phyloP scores from a whole-genome alignment of 768 basidiomycete genomes.

The Bullera alba region DNA sequence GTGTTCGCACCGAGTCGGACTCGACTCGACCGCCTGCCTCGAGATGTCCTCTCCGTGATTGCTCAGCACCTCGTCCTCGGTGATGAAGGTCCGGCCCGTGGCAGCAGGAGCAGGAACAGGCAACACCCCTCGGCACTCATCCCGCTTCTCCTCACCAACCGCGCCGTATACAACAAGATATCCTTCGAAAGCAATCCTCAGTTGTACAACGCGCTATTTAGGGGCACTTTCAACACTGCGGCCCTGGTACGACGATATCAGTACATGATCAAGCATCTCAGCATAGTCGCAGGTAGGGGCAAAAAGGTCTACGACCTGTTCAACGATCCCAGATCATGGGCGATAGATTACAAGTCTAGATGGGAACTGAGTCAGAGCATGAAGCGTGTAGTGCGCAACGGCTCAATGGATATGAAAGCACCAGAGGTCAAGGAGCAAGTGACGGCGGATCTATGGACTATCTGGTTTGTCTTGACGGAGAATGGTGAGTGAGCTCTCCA shows the following conservation, averaged over 20 bases:
- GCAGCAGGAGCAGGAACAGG: too few relatives aligned
- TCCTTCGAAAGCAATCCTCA: slow-evolving; percentile 32
- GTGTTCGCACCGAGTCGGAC: not conserved
- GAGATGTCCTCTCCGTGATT: slow-evolving; percentile 16
- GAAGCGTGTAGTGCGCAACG: slow-evolving; percentile 13
- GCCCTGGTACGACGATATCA: slow-evolving; percentile 36
- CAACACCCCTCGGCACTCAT: slow-evolving; percentile 20
- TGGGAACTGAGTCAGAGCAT: slow-evolving; percentile 27
- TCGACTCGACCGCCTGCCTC: slow-evolving; percentile 17
- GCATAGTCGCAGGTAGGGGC: slow-evolving; percentile 6
- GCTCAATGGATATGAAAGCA: slow-evolving; percentile 11
- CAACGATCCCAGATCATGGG: slow-evolving; percentile 29
- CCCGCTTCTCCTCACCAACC: slow-evolving; percentile 24
- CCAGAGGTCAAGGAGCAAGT: slow-evolving; percentile 15
- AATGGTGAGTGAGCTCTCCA: slow-evolving; percentile 29
- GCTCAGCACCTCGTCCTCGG: slow-evolving; percentile 24
- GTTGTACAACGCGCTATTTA: slow-evolving; percentile 36
- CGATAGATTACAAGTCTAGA: slow-evolving; percentile 36
- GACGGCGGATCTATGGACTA: slow-evolving; percentile 33
- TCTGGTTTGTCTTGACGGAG: slow-evolving; percentile 44
- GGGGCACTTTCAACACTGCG: slow-evolving; percentile 34
- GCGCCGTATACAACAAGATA: slow-evolving; percentile 19
- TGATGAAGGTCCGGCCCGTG: not conserved
- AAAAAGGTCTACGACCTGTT: slow-evolving; percentile 28
- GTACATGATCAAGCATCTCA: slow-evolving; percentile 20